These are phyloP conservation scores for Trypanosoma congolense DNA, from an alignment of 208 protist genomes.

Conservation along the genomic window DNA sequence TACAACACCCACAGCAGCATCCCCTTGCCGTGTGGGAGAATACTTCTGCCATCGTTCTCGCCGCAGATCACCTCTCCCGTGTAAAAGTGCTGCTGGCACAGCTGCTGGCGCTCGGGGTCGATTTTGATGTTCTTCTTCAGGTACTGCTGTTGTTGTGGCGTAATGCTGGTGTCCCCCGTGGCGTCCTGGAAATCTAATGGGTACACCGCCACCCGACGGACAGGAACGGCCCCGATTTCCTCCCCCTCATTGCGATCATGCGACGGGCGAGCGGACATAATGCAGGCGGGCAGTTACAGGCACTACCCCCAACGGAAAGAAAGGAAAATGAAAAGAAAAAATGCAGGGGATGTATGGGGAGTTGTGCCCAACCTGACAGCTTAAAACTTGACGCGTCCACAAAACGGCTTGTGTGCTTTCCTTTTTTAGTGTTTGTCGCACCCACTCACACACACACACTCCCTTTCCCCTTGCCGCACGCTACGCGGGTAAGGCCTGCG, in stretches of 20 bases:
- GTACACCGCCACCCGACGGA: conserved; percentile 15
- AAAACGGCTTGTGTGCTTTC: too few species aligned
- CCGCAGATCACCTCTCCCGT: conserved; percentile 19
- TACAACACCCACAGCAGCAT: conserved; percentile 22
- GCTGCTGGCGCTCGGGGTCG: conserved; percentile 9
- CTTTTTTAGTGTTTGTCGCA: too few species aligned
- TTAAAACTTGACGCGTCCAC: too few species aligned
- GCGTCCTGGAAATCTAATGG: conserved; percentile 18
- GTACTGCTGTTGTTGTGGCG: neutral
- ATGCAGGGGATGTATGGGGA: too few species aligned
- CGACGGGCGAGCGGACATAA: too few species aligned
- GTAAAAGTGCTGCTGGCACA: conserved; percentile 19
- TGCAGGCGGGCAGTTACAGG: too few species aligned
- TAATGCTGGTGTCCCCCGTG: neutral
- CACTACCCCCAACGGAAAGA: too few species aligned
- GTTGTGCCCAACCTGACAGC: too few species aligned
- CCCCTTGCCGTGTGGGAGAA: conserved; percentile 17
- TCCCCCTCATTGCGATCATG: neutral
- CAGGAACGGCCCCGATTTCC: neutral
- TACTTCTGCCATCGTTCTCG: conserved; percentile 14
- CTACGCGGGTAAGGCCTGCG: too few species aligned
- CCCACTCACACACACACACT: too few species aligned
- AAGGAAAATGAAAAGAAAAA: too few species aligned
- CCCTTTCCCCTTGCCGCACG: too few species aligned
- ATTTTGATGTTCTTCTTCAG: conserved; percentile 15